phyloP scores from a whole-genome alignment of 2,329 filamentous ascomycete genomes.

The Penicillium sp. region DNA sequence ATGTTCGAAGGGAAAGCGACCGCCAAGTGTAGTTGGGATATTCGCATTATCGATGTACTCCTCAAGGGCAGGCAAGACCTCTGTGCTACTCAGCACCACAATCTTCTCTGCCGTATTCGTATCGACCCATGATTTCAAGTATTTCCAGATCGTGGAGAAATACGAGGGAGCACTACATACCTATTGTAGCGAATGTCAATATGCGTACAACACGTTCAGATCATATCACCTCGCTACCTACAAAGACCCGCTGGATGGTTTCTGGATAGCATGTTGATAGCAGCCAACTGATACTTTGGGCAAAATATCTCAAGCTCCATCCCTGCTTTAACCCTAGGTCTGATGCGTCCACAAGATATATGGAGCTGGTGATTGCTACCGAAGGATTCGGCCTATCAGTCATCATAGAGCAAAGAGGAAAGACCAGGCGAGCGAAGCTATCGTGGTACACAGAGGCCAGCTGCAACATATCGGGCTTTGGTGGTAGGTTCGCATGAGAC shows the following conservation, averaged over 20 bases:
- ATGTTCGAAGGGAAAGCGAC: slow-evolving; percentile 17
- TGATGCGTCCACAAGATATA: slow-evolving; percentile 25
- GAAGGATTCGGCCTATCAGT: slow-evolving; percentile 6
- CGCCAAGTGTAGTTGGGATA: slow-evolving; percentile 24
- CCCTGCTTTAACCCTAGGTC: slow-evolving; percentile 20
- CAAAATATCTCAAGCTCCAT: slow-evolving; percentile 22
- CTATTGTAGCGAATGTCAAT: slow-evolving; percentile 6
- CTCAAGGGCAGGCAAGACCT: slow-evolving; percentile 16
- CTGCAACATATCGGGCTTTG: slow-evolving; percentile 20
- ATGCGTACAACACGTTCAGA: not conserved
- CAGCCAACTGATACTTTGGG: slow-evolving; percentile 22
- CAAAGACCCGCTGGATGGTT: slow-evolving; percentile 22
- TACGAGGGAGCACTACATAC: slow-evolving; percentile 27
- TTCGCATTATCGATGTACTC: slow-evolving; percentile 16
- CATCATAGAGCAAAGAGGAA: slow-evolving; percentile 25
- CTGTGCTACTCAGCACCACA: slow-evolving; percentile 12
- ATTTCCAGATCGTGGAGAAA: slow-evolving; percentile 23
- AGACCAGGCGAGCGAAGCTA: slow-evolving; percentile 19
- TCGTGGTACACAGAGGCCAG: slow-evolving; percentile 19
- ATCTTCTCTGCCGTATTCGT: slow-evolving; percentile 27
- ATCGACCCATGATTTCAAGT: slow-evolving; percentile 26
- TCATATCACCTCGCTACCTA: slow-evolving; percentile 3
- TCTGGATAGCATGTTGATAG: slow-evolving; percentile 30
- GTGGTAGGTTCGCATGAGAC: not conserved
- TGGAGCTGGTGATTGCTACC: slow-evolving; percentile 9